Base-by-base conservation (phyloP, 192 early-diverging fungal species). In the Coemansia sp. region DNA sequence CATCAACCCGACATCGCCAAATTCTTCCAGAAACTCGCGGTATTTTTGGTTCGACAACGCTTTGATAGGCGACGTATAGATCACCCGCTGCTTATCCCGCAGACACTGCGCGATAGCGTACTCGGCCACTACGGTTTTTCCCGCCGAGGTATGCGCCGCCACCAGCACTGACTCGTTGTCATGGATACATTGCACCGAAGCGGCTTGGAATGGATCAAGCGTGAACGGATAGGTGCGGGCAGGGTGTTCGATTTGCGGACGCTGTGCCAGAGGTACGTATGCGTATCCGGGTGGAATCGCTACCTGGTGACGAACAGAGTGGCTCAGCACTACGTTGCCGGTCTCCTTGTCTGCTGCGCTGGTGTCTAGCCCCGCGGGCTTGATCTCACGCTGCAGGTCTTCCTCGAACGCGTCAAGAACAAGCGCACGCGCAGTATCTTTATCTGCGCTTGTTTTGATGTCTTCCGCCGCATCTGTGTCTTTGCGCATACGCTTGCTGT, bases 31-130 rank as follows among this genome's bases (percentile, higher is more conserved):
- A 58, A 99, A 87, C 85, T 99, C 97, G 67, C 97, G 85, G 68
- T 95, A 99, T 86, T 99, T 99, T 86, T 99, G 97, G 75, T 99
- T 99, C 62, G 93, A 95, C 71, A 99, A 84, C 9, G 97, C 96
- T 86, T 99, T 99, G 84, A 99, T 99, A 6, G 97, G 97, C 73
- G 88, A 91, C 20, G 97, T 98, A 67, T 98, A 98, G 67, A 98
- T 96, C 33, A 97, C 97, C 15, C 95, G 86, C 81, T 97, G 95
- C 81, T 96, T 97, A 66, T 91, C 81, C 38, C 86, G 87, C 78
- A 98, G 74, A 71, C 89, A 87, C 43, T 92, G 91, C 0, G 96
- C 97, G 72, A 99, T 99, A 0, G 97, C 97, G 78, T 98, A 99
- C 74, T 99, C 97, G n/a, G 97, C 97, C 33, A 99, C 93, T 3